A percentile compares a stretch with the other conserved stretches of the same genome.
These are phyloP conservation scores for Arabidopsis arenosa DNA, from an alignment of 345 rosid species.

Conservation along the genomic window DNA sequence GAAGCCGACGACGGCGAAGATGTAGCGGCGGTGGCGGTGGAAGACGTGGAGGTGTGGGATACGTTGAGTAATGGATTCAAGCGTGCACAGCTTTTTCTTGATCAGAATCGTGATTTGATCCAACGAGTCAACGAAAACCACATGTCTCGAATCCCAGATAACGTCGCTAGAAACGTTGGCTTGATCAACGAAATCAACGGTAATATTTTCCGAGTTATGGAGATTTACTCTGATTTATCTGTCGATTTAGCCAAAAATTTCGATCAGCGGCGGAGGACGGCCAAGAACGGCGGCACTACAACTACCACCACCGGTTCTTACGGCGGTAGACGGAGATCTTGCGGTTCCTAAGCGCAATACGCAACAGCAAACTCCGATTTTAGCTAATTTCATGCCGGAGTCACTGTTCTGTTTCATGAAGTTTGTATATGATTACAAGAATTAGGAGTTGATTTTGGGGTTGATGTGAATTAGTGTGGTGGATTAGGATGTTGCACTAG, in stretches of 20 bases:
- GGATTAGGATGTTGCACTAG: too few relatives aligned
- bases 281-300: constrained; percentile 23
- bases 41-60: constrained; percentile 56
- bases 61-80: constrained; percentile 50
- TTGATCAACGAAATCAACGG: constrained; percentile 69
- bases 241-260: constrained; percentile 47
- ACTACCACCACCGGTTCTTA: constrained; percentile 27
- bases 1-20: constrained; percentile 15
- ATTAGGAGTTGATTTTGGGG: too few relatives aligned
- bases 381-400: neutral
- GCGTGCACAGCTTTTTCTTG: constrained; percentile 63
- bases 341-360: constrained; percentile 5
- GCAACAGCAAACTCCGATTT: neutral
- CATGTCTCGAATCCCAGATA: constrained; percentile 56
- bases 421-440: too few relatives aligned
- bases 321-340: constrained; percentile 34
- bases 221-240: constrained; percentile 64
- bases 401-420: too few relatives aligned
- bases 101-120: constrained; percentile 65
- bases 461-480: too few relatives aligned
- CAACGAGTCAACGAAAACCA: constrained; percentile 78
- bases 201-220: constrained; percentile 62
- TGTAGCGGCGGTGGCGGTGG: constrained; percentile 38
- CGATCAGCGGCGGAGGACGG: constrained; percentile 37
- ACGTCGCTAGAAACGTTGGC: constrained; percentile 67